Conservation (phyloP, 768 basidiomycete genomes). For the Gymnopilus junonius region DNA sequence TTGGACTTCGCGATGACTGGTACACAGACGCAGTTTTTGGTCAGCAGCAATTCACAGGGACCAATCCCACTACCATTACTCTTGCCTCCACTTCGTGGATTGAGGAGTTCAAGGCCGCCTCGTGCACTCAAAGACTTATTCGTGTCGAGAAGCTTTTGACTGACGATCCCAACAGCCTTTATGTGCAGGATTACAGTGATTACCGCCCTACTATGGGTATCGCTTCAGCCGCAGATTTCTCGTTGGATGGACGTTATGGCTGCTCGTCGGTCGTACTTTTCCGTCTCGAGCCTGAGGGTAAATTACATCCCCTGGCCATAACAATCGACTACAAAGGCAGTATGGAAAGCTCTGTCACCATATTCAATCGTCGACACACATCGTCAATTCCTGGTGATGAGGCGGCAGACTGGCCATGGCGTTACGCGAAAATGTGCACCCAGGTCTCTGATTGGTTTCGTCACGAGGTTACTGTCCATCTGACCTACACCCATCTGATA, state of each 20-base stretch:
- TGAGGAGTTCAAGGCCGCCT: neutral
- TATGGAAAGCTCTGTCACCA: constrained; percentile 28
- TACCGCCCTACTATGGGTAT: neutral
- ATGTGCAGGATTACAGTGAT: neutral
- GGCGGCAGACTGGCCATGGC: constrained; percentile 34
- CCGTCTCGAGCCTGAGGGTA: constrained; percentile 26
- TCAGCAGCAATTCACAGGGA: constrained; percentile 34
- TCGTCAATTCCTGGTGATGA: constrained; percentile 15
- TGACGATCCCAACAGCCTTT: neutral
- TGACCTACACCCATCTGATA: constrained; percentile 33
- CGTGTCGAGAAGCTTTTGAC: neutral
- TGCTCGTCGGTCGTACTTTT: constrained; percentile 34
- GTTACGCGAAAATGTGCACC: constrained; percentile 35
- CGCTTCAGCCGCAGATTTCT: neutral
- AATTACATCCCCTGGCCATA: constrained; percentile 34
- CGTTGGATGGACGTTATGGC: constrained; percentile 21
- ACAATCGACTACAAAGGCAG: constrained; percentile 32
- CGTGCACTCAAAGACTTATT: neutral
- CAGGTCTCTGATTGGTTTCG: constrained; percentile 32
- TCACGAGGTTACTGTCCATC: constrained; percentile 33
- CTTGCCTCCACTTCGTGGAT: constrained; percentile 26
- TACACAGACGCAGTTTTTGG: constrained; percentile 35
- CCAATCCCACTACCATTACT: constrained; percentile 31
- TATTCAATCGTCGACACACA: constrained; percentile 30
- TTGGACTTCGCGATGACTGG: constrained; percentile 35